Conservation (phyloP, 108 stramenopile species). For the Mayamaea pseudoterrestris region DNA sequence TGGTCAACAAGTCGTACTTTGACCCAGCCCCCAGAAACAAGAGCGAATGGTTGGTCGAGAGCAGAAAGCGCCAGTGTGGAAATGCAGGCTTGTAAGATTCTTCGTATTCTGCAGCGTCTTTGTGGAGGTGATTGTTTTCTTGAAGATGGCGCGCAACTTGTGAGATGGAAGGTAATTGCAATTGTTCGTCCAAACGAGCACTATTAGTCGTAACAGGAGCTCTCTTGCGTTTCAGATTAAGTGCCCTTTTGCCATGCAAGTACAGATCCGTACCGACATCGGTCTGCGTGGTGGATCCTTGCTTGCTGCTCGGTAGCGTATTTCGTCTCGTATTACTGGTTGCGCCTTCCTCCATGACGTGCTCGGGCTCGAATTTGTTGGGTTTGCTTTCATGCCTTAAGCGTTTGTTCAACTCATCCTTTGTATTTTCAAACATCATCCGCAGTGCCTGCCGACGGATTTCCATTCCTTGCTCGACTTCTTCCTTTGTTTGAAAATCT, state of each 20-base stretch:
- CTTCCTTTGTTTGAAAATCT: neutral
- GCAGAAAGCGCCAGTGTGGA: conserved; percentile 48
- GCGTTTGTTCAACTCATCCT: neutral
- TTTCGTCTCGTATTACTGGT: neutral
- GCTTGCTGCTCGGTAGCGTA: too few relatives aligned
- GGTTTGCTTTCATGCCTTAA: neutral
- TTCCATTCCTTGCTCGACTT: neutral
- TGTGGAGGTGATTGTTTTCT: neutral
- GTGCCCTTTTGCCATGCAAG: too few relatives aligned
- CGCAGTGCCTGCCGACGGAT: neutral
- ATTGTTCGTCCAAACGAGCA: neutral
- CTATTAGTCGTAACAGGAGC: neutral
- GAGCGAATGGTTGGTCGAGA: conserved; percentile 53
- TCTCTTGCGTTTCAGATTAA: neutral
- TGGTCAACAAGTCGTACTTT: conserved; percentile 35
- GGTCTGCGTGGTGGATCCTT: too few relatives aligned
- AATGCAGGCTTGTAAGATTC: conserved; percentile 4
- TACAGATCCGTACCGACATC: too few relatives aligned
- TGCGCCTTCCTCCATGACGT: neutral
- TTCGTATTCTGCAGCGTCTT: conserved; percentile 6
- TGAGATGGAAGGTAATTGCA: neutral
- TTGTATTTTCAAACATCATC: neutral
- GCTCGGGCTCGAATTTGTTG: neutral
- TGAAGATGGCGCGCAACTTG: neutral
- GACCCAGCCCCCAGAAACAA: conserved; percentile 68